Conservation (phyloP, 2,329 filamentous ascomycete genomes). For the Stachybotrys elegans region DNA sequence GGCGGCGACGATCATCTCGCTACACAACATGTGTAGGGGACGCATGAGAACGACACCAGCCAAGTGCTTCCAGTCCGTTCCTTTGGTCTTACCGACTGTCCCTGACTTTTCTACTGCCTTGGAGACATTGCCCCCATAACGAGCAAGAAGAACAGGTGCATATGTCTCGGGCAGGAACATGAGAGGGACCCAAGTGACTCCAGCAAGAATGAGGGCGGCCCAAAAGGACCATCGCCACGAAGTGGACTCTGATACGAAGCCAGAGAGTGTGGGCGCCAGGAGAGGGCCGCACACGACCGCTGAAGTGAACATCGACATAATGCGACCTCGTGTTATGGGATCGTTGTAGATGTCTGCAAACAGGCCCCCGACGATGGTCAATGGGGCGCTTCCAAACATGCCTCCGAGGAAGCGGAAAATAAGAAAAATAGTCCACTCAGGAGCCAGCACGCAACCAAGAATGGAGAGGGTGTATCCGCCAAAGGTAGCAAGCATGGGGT, state of each 20-base stretch:
- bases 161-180: conserved; percentile 25
- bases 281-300: neutral
- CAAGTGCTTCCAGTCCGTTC: neutral
- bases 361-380: neutral
- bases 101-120: neutral
- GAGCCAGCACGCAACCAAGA: neutral
- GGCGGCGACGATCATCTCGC: conserved; percentile 31
- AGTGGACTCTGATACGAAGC: conserved; percentile 28
- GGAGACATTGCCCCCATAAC: too few species aligned
- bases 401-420: neutral
- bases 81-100: neutral
- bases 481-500: neutral
- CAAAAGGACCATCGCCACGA: conserved; percentile 40
- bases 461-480: neutral
- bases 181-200: conserved; percentile 38
- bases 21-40: conserved; percentile 33
- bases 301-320: neutral
- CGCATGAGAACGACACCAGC: conserved; percentile 3
- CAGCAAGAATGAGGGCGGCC: conserved; percentile 16
- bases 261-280: conserved; percentile 21
- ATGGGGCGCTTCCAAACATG: neutral
- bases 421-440: neutral
- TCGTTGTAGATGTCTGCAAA: conserved; percentile 1
- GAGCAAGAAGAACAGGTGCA: conserved; percentile 2
- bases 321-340: neutral